phyloP scores from a whole-genome alignment of 2,329 filamentous ascomycete genomes.

The Teratosphaeriaceae sp. region DNA sequence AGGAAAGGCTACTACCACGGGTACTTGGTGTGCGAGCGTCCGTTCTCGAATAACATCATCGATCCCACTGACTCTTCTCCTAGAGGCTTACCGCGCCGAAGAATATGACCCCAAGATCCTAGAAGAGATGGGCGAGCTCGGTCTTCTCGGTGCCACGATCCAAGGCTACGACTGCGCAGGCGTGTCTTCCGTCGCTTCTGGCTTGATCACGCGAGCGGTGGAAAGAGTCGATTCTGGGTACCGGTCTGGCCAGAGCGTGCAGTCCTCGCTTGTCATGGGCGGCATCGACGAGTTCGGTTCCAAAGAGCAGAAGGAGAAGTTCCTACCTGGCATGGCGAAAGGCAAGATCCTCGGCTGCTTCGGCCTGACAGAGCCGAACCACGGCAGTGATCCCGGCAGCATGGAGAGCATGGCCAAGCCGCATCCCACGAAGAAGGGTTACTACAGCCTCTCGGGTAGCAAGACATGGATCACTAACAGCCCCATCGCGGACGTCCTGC shows the following conservation, averaged over 20 bases:
- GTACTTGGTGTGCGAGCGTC: constrained; percentile 61
- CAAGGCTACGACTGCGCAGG: constrained; percentile 85
- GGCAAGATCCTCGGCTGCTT: constrained; percentile 80
- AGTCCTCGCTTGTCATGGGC: constrained; percentile 89
- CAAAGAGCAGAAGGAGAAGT: constrained; percentile 80
- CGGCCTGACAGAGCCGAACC: constrained; percentile 86
- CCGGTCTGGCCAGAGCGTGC: constrained; percentile 86
- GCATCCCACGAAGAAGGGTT: constrained; percentile 77
- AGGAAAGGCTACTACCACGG: constrained; percentile 77
- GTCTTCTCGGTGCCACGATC: constrained; percentile 80
- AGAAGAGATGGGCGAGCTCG: constrained; percentile 85
- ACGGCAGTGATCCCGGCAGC: constrained; percentile 82
- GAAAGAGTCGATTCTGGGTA: constrained; percentile 90
- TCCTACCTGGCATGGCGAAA: constrained; percentile 72
- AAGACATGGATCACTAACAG: constrained; percentile 98
- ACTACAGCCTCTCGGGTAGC: constrained; percentile 68
- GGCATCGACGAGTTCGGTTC: constrained; percentile 83
- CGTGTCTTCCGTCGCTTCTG: constrained; percentile 80
- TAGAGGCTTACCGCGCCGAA: constrained; percentile 85
- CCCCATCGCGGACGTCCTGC: constrained; percentile 74
- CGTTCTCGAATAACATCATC: neutral
- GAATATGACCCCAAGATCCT: constrained; percentile 80
- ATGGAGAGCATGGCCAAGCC: constrained; percentile 86
- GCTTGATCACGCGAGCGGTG: constrained; percentile 82
- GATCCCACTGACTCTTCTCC: no score